Conservation (phyloP, 1,284 basidiomycete species). For the Paramarasmius palmivorus region DNA sequence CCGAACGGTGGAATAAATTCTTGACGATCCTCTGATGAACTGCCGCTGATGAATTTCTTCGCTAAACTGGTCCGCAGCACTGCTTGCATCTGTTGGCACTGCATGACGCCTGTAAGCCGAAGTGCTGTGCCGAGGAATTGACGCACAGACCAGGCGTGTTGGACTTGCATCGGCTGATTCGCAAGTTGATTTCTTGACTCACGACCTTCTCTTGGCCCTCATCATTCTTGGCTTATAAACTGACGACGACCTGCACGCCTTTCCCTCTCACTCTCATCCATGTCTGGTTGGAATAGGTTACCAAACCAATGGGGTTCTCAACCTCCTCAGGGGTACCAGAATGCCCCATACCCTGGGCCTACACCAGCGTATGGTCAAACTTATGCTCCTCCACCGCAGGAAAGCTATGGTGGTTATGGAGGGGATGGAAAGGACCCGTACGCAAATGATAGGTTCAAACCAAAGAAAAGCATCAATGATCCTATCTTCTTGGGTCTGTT, state of each 20-base stretch:
- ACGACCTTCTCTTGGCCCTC: background rate
- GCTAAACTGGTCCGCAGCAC: no score
- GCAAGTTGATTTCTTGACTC: background rate
- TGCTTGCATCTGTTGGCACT: no score
- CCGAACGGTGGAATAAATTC: no score
- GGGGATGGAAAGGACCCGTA: constrained; percentile 55
- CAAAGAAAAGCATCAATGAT: constrained; percentile 72
- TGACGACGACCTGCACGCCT: background rate
- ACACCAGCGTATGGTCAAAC: constrained; percentile 26
- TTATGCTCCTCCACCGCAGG: constrained; percentile 19
- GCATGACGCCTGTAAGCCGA: no score
- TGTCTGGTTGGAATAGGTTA: constrained; percentile 20
- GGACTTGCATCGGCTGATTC: background rate
- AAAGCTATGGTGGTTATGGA: constrained; percentile 27
- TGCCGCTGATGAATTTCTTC: no score
- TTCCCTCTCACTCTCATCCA: constrained; percentile 5
- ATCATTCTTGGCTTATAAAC: background rate
- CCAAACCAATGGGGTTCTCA: constrained; percentile 25
- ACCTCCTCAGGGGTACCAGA: constrained; percentile 15
- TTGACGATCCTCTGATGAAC: no score
- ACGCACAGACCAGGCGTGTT: background rate
- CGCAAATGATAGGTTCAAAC: constrained; percentile 67
- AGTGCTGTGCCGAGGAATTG: no score
- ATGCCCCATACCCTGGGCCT: constrained; percentile 21
- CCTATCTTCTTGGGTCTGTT: constrained; percentile 72